Percentiles rank a stretch among this genome's conserved stretches.
Evolutionary conservation across 306 rosid species (phyloP).

Genomic region (Hippophae gyantsensis): DNA sequence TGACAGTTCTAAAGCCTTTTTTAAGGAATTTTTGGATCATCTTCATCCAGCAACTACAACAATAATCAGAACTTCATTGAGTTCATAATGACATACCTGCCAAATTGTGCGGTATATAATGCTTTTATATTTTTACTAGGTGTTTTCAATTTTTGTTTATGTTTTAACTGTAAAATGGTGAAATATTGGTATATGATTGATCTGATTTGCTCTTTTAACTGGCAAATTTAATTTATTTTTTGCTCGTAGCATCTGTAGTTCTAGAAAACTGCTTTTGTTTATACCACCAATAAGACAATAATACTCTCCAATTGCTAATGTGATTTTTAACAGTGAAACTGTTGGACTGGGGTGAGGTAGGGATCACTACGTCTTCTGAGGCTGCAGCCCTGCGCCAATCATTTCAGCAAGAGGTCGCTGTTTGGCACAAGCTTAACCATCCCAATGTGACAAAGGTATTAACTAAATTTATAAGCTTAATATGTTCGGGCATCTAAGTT

Average conservation of each 20-base stretch:
- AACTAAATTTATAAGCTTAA: slow-evolving; percentile 13
- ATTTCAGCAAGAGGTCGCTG: slow-evolving; percentile 95
- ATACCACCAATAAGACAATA: not conserved
- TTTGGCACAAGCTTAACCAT: slow-evolving; percentile 95
- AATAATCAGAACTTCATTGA: too few relatives aligned
- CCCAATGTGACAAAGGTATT: slow-evolving; percentile 83
- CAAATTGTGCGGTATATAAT: too few relatives aligned
- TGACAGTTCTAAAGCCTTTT: too few relatives aligned
- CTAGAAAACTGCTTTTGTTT: slow-evolving; percentile 1
- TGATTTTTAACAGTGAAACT: slow-evolving; percentile 64
- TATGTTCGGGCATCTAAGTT: slow-evolving; percentile 4
- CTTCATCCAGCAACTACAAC: too few relatives aligned
- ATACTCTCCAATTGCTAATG: slow-evolving; percentile 19
- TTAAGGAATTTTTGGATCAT: too few relatives aligned
- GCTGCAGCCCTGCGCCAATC: slow-evolving; percentile 75
- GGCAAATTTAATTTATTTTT: too few relatives aligned
- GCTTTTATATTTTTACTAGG: too few relatives aligned
- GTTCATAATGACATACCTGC: too few relatives aligned
- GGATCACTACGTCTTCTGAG: slow-evolving; percentile 58
- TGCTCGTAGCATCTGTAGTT: not conserved
- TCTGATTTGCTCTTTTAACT: too few relatives aligned
- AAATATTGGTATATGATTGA: too few relatives aligned
- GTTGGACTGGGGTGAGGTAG: slow-evolving; percentile 98
- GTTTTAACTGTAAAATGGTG: too few relatives aligned
- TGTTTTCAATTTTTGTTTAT: too few relatives aligned